Conservation (phyloP, 495 filamentous ascomycete species). For the Annulohypoxylon nitens region DNA sequence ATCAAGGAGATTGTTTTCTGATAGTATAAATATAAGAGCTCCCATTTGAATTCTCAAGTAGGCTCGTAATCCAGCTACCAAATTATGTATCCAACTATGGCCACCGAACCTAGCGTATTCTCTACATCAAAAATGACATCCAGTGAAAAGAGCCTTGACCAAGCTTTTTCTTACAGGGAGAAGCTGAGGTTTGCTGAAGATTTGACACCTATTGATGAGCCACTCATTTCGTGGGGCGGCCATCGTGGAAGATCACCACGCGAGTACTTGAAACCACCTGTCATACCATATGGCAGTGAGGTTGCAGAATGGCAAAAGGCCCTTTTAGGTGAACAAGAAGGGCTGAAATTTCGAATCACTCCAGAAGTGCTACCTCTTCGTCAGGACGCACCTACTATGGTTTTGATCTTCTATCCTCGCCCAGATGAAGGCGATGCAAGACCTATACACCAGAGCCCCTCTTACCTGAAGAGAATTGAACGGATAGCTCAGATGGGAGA, state of each 20-base stretch:
- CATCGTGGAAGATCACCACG: slow-evolving; percentile 34
- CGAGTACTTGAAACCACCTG: slow-evolving; percentile 34
- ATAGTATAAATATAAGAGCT: no score
- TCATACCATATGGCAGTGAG: slow-evolving; percentile 24
- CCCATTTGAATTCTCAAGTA: no score
- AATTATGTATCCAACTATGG: background rate
- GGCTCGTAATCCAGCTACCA: background rate
- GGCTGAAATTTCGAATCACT: slow-evolving; percentile 13
- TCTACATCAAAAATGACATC: slow-evolving; percentile 14
- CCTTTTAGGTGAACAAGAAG: slow-evolving; percentile 27
- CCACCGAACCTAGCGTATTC: background rate
- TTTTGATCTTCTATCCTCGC: slow-evolving; percentile 42
- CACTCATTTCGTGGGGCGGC: slow-evolving; percentile 41
- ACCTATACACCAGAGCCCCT: slow-evolving; percentile 33
- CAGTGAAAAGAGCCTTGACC: slow-evolving; percentile 14
- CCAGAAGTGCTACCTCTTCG: slow-evolving; percentile 29
- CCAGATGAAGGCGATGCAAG: slow-evolving; percentile 34
- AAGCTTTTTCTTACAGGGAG: slow-evolving; percentile 30
- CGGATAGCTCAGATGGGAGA: slow-evolving; percentile 41
- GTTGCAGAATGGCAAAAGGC: slow-evolving; percentile 36
- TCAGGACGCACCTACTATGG: slow-evolving; percentile 35
- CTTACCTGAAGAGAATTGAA: slow-evolving; percentile 43
- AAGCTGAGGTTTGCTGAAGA: slow-evolving; percentile 28
- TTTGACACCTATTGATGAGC: slow-evolving; percentile 35
- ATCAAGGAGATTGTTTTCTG: no score